phyloP scores from a whole-genome alignment of 2,329 filamentous ascomycete genomes.

The Cladosporium sp. region DNA sequence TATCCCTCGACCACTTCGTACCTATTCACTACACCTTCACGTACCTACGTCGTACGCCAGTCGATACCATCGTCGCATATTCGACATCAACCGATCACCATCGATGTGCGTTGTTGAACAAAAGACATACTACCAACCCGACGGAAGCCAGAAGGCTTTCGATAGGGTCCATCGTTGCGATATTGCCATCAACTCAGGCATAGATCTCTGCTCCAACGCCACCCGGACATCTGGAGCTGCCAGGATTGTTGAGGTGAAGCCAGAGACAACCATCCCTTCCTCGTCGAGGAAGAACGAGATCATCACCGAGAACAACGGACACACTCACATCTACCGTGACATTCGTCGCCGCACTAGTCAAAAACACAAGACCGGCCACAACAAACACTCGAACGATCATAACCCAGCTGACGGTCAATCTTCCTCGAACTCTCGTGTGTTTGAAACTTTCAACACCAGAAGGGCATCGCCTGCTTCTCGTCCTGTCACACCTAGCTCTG shows the following conservation, averaged over 20 bases:
- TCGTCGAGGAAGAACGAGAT: slow-evolving; percentile 26
- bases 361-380: slow-evolving; percentile 27
- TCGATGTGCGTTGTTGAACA: slow-evolving; percentile 38
- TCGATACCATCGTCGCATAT: background rate
- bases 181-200: slow-evolving; percentile 22
- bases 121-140: slow-evolving; percentile 32
- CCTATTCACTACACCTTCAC: background rate
- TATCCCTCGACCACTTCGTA: slow-evolving; percentile 1
- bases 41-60: background rate
- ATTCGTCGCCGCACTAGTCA: slow-evolving; percentile 28
- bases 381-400: slow-evolving; percentile 23
- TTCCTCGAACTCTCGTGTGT: slow-evolving; percentile 24
- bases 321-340: slow-evolving; percentile 28
- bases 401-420: slow-evolving; percentile 25
- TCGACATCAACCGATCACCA: slow-evolving; percentile 5
- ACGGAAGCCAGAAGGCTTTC: slow-evolving; percentile 27
- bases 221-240: slow-evolving; percentile 15
- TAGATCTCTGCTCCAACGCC: slow-evolving; percentile 27
- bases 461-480: slow-evolving; percentile 25
- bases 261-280: slow-evolving; percentile 21
- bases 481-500: slow-evolving; percentile 10
- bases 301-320: slow-evolving; percentile 30
- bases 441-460: slow-evolving; percentile 32
- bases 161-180: slow-evolving; percentile 30
- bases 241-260: slow-evolving; percentile 28